Evolutionary conservation across 1,284 basidiomycete species (phyloP).

Genomic region (Ceratobasidium sp.): DNA sequence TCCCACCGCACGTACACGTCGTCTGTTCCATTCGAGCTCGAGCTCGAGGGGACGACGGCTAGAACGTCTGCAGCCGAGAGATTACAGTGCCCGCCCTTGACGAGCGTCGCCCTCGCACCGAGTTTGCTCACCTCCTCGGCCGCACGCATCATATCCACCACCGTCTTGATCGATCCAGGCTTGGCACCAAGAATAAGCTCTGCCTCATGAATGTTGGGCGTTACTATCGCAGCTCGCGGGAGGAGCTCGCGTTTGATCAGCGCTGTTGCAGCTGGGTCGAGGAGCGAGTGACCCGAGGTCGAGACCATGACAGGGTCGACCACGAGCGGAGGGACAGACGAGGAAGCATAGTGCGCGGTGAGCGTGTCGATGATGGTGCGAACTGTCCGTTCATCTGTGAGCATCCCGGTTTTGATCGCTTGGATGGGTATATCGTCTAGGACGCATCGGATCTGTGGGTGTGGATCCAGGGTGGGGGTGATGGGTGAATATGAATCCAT

Average conservation of each 20-base stretch:
- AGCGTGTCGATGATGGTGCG: conserved; percentile 64
- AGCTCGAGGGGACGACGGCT: neutral
- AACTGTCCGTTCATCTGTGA: conserved; percentile 67
- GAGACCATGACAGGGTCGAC: conserved; percentile 95
- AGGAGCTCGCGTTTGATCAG: conserved; percentile 74
- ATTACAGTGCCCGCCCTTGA: conserved; percentile 90
- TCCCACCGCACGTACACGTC: conserved; percentile 35
- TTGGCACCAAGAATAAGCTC: conserved; percentile 68
- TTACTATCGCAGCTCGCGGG: conserved; percentile 80
- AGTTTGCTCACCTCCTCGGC: conserved; percentile 65
- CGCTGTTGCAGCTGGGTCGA: conserved; percentile 75
- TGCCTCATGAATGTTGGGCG: conserved; percentile 90
- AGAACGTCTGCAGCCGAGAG: conserved; percentile 60
- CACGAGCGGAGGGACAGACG: conserved; percentile 53
- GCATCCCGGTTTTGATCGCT: conserved; percentile 94
- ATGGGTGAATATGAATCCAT: too few species aligned
- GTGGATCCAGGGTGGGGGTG: too few species aligned
- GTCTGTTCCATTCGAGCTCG: neutral
- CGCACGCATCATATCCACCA: conserved; percentile 75
- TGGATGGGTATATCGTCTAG: conserved; percentile 80
- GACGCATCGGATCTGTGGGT: conserved; percentile 74
- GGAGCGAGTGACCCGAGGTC: conserved; percentile 87
- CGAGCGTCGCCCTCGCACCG: conserved; percentile 72
- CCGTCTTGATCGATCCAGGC: conserved; percentile 59
- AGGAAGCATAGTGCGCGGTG: conserved; percentile 55